Evolutionary conservation across 805 yeast species (phyloP), one percentile per base, ranked within the genome.

Genomic region (Blastobotrys peoriensis): DNA sequence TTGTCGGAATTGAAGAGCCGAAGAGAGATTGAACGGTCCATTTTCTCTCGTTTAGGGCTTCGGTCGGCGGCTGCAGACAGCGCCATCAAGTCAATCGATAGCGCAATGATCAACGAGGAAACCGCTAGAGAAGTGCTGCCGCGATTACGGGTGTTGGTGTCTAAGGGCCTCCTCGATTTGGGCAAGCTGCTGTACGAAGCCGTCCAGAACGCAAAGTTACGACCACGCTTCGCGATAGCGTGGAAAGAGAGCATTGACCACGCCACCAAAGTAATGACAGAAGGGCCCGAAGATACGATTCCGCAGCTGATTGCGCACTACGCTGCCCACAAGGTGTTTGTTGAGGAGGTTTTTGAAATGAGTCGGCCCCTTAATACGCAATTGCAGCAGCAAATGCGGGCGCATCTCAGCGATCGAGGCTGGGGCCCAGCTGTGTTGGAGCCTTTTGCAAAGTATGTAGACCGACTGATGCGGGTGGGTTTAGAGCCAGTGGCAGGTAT

Each of bases 391-490:
- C 18, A 25, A 15, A 21, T 38, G 5, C 15, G 19, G 23, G 35
- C 25, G 8, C 8, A 4, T n/a, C 20, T 38, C 20, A 18, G 19
- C 15, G 10, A 30, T 4, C 10, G 19, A 10, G 41, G 13, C 4
- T 13, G 33, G 20, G 37, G 35, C 16, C 5, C 40, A 4, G 37
- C 15, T 22, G 25, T 48, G 3, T 43, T 64, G 4, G 65, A 60
- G 39, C 45, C 45, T 33, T 43, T 62, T 37, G 61, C 65, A 17
- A 59, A 58, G 39, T 61, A 52, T 36, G 38, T 51, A 8, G 66
- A 63, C 41, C 52, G 52, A 23, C 38, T 61, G 9, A 43, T 62
- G 30, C 49, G 60, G 8, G 50, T 45, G n/a, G 56, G 60, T 15
- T 17, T 21, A 20, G 40, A 21, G 19, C 33, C 38, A 43, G 50